Evolutionary conservation across 2,329 filamentous ascomycete genomes (phyloP), one percentile per base, ranked within the genome.

Genomic region (Colletotrichum siamense): DNA sequence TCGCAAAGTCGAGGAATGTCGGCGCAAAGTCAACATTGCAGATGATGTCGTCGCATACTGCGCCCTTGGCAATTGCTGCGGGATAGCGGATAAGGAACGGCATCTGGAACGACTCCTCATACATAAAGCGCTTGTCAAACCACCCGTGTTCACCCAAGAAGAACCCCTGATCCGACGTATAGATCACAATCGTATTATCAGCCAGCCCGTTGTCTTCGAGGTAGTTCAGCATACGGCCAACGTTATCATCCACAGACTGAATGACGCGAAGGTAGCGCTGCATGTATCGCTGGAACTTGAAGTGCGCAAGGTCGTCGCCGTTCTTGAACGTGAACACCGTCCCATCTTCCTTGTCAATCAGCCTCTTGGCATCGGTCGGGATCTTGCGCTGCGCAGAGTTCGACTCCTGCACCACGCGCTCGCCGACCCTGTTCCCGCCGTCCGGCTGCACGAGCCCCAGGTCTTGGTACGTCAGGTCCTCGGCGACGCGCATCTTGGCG

Each of bases 121-220:
- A 91, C 87, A 91, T 90, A 80, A 91, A 90, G 5, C 89, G 86
- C 81, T 91, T 91, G 80, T 91, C 89, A 78, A 90, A 91, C 89
- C 89, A 91, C 69, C 89, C 89, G 76, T 91, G 89, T 74, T 91
- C 89, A 9, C 89, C 89, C 0, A 91, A 85, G 80, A 91, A 91
- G 82, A 91, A 91, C 8, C 89, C 89, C 76, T 91, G 89, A 77
- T 90, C 89, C 0, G 87, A 89, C 0, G 87, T 90, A 77, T 91
- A 91, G n/a, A 90, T 84, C 3, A 91, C 86, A 4, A 91, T 81
- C 0, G 89, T 91, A 77, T 90, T 86, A 1, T 88, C 82, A 0
- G 85, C 81, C 0, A 90, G 79, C 0, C 81, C 85, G 10, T 87
- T 82, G 1, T 79, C 78, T 15, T 90, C 87, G 2, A 90, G 83